A percentile compares a stretch with the other conserved stretches of the same genome.
These are phyloP conservation scores for Xerocomellus chrysenteron DNA, from an alignment of 768 basidiomycete genomes.

Conservation along the genomic window DNA sequence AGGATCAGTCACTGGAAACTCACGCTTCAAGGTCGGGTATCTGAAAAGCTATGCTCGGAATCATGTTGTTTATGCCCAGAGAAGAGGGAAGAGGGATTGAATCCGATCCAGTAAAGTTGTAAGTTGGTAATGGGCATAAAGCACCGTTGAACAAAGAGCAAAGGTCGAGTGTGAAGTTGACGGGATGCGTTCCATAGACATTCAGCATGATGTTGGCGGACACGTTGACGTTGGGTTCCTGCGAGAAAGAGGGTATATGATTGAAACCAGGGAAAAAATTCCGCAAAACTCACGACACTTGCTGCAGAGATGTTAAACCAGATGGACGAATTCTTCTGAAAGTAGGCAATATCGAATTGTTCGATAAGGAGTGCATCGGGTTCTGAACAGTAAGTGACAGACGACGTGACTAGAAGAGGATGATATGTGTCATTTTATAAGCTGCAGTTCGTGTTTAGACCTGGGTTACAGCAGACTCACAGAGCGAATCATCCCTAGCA, in stretches of 20 bases:
- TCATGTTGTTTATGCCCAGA: slow-evolving; percentile 49
- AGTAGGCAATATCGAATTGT: slow-evolving; percentile 73
- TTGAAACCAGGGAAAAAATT: background rate
- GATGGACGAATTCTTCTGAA: slow-evolving; percentile 68
- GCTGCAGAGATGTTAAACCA: slow-evolving; percentile 85
- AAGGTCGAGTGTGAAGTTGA: slow-evolving; percentile 86
- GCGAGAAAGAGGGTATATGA: slow-evolving; percentile 13
- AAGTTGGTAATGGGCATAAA: slow-evolving; percentile 78
- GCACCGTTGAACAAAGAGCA: slow-evolving; percentile 76
- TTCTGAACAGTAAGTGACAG: slow-evolving; percentile 83
- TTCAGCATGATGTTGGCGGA: slow-evolving; percentile 79
- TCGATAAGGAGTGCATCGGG: slow-evolving; percentile 78
- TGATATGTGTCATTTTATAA: slow-evolving; percentile 2
- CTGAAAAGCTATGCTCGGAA: slow-evolving; percentile 80
- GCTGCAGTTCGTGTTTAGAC: background rate
- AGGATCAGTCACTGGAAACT: slow-evolving; percentile 1
- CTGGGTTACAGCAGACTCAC: slow-evolving; percentile 41
- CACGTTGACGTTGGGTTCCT: slow-evolving; percentile 79
- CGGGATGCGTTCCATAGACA: slow-evolving; percentile 80
- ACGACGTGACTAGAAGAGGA: slow-evolving; percentile 65
- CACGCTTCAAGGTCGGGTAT: slow-evolving; percentile 89
- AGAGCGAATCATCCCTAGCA: slow-evolving; percentile 57
- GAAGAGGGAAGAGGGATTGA: slow-evolving; percentile 62
- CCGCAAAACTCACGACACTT: slow-evolving; percentile 64
- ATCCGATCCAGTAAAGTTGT: slow-evolving; percentile 86